Conservation (phyloP, 2,329 filamentous ascomycete species). For the Trichoderma lentiforme region DNA sequence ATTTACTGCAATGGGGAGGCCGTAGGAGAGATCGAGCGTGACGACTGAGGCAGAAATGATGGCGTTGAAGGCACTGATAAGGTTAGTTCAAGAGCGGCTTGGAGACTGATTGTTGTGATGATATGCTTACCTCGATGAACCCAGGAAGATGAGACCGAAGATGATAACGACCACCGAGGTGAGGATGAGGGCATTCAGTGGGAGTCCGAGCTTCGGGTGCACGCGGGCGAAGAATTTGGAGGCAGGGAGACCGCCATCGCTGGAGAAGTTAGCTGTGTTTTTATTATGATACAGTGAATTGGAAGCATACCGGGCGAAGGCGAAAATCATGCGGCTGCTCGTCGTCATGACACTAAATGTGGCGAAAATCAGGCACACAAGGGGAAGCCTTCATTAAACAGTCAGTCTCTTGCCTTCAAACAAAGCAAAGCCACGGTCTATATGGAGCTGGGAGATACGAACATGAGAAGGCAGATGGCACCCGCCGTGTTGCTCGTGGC, state of each 20-base stretch:
- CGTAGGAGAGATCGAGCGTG: slow-evolving; percentile 68
- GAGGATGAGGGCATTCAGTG: slow-evolving; percentile 63
- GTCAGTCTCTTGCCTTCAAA: neutral
- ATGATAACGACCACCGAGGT: slow-evolving; percentile 60
- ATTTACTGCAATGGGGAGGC: slow-evolving; percentile 69
- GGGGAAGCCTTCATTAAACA: slow-evolving; percentile 39
- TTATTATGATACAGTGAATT: no score
- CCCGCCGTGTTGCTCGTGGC: slow-evolving; percentile 61
- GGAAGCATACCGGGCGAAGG: slow-evolving; percentile 51
- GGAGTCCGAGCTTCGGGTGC: slow-evolving; percentile 58
- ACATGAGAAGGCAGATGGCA: slow-evolving; percentile 63
- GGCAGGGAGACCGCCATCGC: slow-evolving; percentile 63
- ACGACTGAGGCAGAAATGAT: slow-evolving; percentile 70
- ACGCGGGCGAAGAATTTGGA: slow-evolving; percentile 59
- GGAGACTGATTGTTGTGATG: no score
- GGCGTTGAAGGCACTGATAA: slow-evolving; percentile 61
- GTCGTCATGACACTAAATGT: slow-evolving; percentile 64
- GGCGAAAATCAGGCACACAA: slow-evolving; percentile 62
- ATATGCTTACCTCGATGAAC: slow-evolving; percentile 42
- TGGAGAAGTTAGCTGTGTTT: neutral
- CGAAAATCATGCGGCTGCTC: slow-evolving; percentile 63
- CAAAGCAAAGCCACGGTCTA: neutral
- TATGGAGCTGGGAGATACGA: neutral
- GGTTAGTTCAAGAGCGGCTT: no score
- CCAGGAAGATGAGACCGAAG: slow-evolving; percentile 68